These are phyloP conservation scores for Hymenoscyphus fructigenus DNA, from an alignment of 2,329 filamentous ascomycete species.

Conservation along the genomic window DNA sequence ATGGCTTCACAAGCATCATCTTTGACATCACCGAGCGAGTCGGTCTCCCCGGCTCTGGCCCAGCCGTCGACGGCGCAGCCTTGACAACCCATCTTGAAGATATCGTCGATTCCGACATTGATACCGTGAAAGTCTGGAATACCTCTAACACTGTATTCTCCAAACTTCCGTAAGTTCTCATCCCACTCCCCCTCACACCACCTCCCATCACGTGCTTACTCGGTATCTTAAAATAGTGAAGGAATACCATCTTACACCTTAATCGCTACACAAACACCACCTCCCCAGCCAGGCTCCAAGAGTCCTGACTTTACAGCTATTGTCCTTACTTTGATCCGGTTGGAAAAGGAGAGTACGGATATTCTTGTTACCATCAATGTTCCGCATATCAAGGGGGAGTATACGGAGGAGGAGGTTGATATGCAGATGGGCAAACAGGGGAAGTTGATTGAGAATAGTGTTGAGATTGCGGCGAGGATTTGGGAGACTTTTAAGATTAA, in stretches of 20 bases:
- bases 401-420: constrained; percentile 70
- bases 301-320: constrained; percentile 66
- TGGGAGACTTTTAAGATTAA: constrained; percentile 73
- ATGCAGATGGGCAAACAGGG: constrained; percentile 64
- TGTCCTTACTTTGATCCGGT: constrained; percentile 72
- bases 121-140: constrained; percentile 65
- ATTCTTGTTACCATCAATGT: constrained; percentile 85
- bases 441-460: constrained; percentile 64
- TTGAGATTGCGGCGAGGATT: constrained; percentile 67
- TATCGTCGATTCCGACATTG: constrained; percentile 62
- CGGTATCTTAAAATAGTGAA: constrained; percentile 37
- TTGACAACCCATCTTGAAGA: constrained; percentile 69
- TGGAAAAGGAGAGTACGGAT: constrained; percentile 75
- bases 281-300: constrained; percentile 35
- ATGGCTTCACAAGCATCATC: constrained; percentile 83
- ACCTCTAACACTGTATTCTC: constrained; percentile 60
- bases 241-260: constrained; percentile 65
- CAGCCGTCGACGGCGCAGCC: constrained; percentile 68
- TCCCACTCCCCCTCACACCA: not conserved
- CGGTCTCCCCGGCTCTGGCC: constrained; percentile 49
- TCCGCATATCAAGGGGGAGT: constrained; percentile 75
- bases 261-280: constrained; percentile 62
- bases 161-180: constrained; percentile 43
- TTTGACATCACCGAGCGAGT: constrained; percentile 89
- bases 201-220: constrained; percentile 23